phyloP scores from a whole-genome alignment of 2,329 filamentous ascomycete genomes.

The Colletotrichum paranaense region DNA sequence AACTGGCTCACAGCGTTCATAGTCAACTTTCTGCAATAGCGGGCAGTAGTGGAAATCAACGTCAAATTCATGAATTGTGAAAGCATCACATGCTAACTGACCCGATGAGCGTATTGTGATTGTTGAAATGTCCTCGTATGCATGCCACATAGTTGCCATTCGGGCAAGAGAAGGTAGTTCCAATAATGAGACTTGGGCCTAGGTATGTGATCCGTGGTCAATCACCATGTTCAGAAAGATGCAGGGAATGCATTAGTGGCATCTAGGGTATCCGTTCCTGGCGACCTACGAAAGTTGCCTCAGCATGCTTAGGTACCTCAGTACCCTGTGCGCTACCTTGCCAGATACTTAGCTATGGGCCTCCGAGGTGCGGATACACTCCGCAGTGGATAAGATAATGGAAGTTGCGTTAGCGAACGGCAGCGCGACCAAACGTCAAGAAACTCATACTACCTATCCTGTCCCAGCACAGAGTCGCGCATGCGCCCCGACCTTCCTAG shows the following conservation, averaged over 20 bases:
- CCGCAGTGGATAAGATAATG: not conserved
- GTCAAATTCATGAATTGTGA: conserved; percentile 27
- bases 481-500: conserved; percentile 4
- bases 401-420: not conserved
- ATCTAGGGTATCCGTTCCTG: not conserved
- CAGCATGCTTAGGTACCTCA: not conserved
- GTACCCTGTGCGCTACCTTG: not conserved
- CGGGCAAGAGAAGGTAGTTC: not conserved
- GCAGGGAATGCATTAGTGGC: not conserved
- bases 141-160: not conserved
- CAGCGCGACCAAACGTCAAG: not conserved
- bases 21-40: conserved; percentile 10
- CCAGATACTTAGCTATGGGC: not conserved
- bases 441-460: not conserved
- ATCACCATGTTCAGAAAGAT: not conserved
- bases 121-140: not conserved
- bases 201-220: not conserved
- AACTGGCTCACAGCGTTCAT: conserved; percentile 22
- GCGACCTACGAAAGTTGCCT: not conserved
- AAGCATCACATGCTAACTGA: not conserved
- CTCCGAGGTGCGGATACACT: not conserved
- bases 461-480: not conserved
- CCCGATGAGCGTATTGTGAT: not conserved
- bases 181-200: not conserved
- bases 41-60: conserved; percentile 10